Base-by-base conservation (phyloP, 148 eudicot species). In the Vaccinium myrtillus region DNA sequence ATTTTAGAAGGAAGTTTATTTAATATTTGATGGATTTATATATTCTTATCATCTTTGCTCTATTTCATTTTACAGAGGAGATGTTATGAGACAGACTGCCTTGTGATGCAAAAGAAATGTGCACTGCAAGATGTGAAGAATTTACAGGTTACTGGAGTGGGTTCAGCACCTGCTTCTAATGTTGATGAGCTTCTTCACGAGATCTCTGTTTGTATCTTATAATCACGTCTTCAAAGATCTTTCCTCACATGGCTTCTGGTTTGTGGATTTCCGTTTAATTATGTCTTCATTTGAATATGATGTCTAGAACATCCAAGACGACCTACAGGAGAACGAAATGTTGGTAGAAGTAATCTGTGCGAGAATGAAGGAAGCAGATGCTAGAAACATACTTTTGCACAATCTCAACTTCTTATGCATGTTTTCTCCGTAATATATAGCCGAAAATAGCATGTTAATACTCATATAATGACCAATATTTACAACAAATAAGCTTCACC, bases 141-240 rank as follows among this genome's bases (percentile, higher is more conserved):
- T 58, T 82, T 91, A 15, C 86, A 78, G 83, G 88, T 89, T 54
- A 87, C 90, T 70, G 98, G 92, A 91, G 85, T 94, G 83, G 85
- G 81, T 86, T 81, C 92, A 48, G 71, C 82, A 21, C 78, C 91
- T 80, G 88, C 87, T 49, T 91, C 96, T 82, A 88, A 91, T 78
- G 92, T 89, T 75, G 96, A 97, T 87, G 98, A 97, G 87, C 94
- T 94, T 89, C 87, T 25, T 82, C 91, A 85, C 70, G 99, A 95
- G 79, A 89, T 92, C 77, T 89, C 84, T 78, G 99, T 97, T 78
- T 82, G 98, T 91, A 63, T n/a, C n/a, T n/a, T n/a, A n/a, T n/a
- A n/a, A n/a, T 58, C 46, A 59, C 58, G 19, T 78, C 43, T 69
- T 56, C 50, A 46, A 48, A 55, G 76, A 82, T 78, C 77, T 19